These are phyloP conservation scores for Raffaelea ambrosiae DNA, from an alignment of 2,329 filamentous ascomycete genomes.

Conservation along the genomic window DNA sequence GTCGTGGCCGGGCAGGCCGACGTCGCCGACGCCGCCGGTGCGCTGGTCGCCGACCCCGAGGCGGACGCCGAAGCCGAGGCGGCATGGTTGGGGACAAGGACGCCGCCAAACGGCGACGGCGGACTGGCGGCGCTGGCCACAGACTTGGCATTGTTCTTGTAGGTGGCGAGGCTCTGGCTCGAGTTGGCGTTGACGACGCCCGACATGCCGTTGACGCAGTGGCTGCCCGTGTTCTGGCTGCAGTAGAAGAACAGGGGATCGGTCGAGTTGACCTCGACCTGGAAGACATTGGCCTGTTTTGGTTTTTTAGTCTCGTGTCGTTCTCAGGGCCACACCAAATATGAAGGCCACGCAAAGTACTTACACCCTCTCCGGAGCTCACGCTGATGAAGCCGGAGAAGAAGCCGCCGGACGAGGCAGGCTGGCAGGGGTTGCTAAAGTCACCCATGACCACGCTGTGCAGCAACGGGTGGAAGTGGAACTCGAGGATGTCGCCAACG, in stretches of 20 bases:
- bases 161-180: conserved; percentile 6
- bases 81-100: not conserved
- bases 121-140: not conserved
- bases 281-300: conserved; percentile 26
- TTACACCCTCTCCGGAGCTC: conserved; percentile 12
- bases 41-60: not conserved
- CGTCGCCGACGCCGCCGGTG: not conserved
- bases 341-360: not conserved
- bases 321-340: not conserved
- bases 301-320: not conserved
- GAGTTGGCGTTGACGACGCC: conserved; percentile 31
- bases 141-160: not conserved
- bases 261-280: conserved; percentile 30
- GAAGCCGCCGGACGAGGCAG: conserved; percentile 28
- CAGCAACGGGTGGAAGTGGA: conserved; percentile 41
- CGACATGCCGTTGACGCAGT: conserved; percentile 35
- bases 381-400: conserved; percentile 35
- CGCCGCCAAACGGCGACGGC: not conserved
- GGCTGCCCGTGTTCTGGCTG: conserved; percentile 25
- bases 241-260: conserved; percentile 38
- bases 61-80: not conserved
- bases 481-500: conserved; percentile 39
- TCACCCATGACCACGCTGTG: conserved; percentile 40
- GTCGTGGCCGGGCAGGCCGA: not conserved
- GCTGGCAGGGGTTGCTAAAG: conserved; percentile 38